Evolutionary conservation across 1,284 basidiomycete genomes (phyloP), one percentile per base, ranked within the genome.

Genomic region (Nidula niveotomentosa): DNA sequence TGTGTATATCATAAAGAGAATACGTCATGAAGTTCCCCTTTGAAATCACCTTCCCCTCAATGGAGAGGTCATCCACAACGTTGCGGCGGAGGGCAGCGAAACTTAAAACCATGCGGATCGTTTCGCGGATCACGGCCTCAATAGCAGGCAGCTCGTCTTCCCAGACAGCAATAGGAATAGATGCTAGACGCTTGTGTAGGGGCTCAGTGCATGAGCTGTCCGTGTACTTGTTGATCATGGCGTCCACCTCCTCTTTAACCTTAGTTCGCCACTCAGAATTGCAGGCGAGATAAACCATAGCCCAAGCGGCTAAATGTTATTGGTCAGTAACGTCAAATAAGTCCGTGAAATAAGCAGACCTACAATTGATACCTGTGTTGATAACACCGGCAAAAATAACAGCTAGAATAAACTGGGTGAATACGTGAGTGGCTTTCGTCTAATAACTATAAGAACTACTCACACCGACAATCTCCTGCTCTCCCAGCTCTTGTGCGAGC

Each of bases 71-170:
- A 34, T 34, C 13, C 48, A 12, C 3, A 4, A 62, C 37, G 49
- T 69, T 69, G 2, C 68, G 57, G 4, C 69, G 63, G 8, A 70
- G 49, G 4, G 55, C 44, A 6, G 67, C 58, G 9, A 51, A 52
- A 35, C 43, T 53, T 8, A 59, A 36, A 12, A 58, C 52, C 2
- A 70, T 17, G 15, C 74, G 67, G 6, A 74, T 47, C 0, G 70
- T 72, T 54, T 76, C 74, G 2, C 70, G 67, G 10, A 74, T 65
- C 41, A 71, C 60, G 8, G 60, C 48, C 36, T 75, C 74, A n/a
- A 72, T 39, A 10, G 59, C 51, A 2, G 72, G 74, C 52, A 69
- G 58, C 36, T 69, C 64, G 5, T 67, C 65, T 53, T 76, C 74
- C 74, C 73, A 76, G 4, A 66, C 70, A 4, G 48, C 23, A 15